Evolutionary conservation across 306 rosid genomes (phyloP).

Genomic region (Cicer judaicum): DNA sequence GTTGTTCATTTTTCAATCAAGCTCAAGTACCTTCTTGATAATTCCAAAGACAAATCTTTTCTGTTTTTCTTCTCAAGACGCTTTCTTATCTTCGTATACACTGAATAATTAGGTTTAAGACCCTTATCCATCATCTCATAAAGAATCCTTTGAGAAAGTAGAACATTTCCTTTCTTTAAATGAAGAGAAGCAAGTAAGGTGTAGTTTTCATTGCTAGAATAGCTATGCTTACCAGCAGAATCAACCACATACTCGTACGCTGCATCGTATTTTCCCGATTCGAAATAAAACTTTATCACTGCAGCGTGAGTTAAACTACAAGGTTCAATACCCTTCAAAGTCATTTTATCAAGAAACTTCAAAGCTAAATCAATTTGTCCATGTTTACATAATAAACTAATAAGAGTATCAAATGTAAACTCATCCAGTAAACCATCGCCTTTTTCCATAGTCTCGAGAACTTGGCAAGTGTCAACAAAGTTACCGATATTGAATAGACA

Average conservation of each 20-base stretch:
- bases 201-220: slow-evolving; percentile 57
- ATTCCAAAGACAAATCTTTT: slow-evolving; percentile 56
- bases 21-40: slow-evolving; percentile 52
- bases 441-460: slow-evolving; percentile 56
- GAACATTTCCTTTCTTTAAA: slow-evolving; percentile 57
- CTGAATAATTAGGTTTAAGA: slow-evolving; percentile 62
- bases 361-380: slow-evolving; percentile 52
- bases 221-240: slow-evolving; percentile 45
- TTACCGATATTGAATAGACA: slow-evolving; percentile 58
- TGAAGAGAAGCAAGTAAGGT: slow-evolving; percentile 75
- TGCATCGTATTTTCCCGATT: slow-evolving; percentile 54
- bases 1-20: slow-evolving; percentile 41
- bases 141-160: slow-evolving; percentile 57
- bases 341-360: slow-evolving; percentile 63
- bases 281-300: slow-evolving; percentile 67
- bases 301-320: slow-evolving; percentile 62
- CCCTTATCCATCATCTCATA: slow-evolving; percentile 73
- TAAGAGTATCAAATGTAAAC: slow-evolving; percentile 58
- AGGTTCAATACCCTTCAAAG: slow-evolving; percentile 62
- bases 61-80: slow-evolving; percentile 51
- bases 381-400: slow-evolving; percentile 52
- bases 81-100: slow-evolving; percentile 50
- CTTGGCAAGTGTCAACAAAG: slow-evolving; percentile 49
- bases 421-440: slow-evolving; percentile 53
- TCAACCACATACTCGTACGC: slow-evolving; percentile 63